Evolutionary conservation across 345 rosid species (phyloP).

Genomic region (Gossypium rotundifolium): DNA sequence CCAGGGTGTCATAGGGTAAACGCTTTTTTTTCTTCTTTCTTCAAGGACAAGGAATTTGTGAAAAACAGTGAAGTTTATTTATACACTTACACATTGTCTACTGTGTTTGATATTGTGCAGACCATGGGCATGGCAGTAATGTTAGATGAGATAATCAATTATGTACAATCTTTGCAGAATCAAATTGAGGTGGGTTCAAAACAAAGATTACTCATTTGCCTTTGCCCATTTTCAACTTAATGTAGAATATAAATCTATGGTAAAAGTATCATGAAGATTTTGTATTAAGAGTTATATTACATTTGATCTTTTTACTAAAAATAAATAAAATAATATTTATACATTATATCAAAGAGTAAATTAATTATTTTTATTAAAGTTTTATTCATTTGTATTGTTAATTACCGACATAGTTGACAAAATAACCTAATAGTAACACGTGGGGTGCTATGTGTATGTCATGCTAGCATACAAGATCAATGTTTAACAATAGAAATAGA

Average conservation of each 20-base stretch:
- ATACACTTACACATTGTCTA: background rate
- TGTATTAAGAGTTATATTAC: too few species aligned
- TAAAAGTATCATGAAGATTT: too few species aligned
- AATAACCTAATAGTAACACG: too few species aligned
- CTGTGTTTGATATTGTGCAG: slow-evolving; percentile 32
- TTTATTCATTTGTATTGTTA: too few species aligned
- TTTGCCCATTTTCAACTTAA: background rate
- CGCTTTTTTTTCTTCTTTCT: background rate
- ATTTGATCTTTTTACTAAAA: too few species aligned
- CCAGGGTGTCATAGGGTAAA: slow-evolving; percentile 81
- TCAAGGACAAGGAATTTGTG: background rate
- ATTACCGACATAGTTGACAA: too few species aligned
- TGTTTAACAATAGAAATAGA: too few species aligned
- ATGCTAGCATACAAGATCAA: too few species aligned
- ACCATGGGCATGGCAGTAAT: slow-evolving; percentile 89
- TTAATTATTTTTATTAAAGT: accelerated
- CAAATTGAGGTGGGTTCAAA: slow-evolving; percentile 64
- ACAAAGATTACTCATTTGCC: background rate
- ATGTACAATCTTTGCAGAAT: slow-evolving; percentile 72
- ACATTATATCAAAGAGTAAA: too few species aligned
- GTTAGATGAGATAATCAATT: slow-evolving; percentile 79
- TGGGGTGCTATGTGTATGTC: too few species aligned
- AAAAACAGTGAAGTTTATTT: background rate
- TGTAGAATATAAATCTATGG: too few species aligned
- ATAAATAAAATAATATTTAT: too few species aligned